phyloP scores from a whole-genome alignment of 2,329 filamentous ascomycete species.

The Cordyceps fumosorosea region DNA sequence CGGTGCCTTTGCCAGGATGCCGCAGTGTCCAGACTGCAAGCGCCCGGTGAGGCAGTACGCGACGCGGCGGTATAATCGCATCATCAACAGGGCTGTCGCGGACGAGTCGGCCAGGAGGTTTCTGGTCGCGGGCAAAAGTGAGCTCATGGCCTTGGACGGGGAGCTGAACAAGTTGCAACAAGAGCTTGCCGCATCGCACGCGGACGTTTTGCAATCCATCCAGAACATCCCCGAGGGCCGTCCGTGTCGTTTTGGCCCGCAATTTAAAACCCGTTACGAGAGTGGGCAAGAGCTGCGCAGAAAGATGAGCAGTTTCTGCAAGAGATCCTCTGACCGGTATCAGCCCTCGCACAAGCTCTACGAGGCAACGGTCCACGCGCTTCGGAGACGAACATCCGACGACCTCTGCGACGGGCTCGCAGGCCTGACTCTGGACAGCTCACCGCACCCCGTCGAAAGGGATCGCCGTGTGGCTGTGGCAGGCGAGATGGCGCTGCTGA shows the following conservation, averaged over 20 bases:
- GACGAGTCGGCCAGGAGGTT: slow-evolving; percentile 59
- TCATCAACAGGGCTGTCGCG: slow-evolving; percentile 51
- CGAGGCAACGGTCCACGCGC: slow-evolving; percentile 21
- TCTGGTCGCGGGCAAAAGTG: slow-evolving; percentile 27
- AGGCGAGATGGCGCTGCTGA: slow-evolving; percentile 6
- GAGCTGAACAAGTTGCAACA: slow-evolving; percentile 22
- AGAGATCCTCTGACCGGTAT: neutral
- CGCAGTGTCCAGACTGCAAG: slow-evolving; percentile 50
- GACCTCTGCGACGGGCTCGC: neutral
- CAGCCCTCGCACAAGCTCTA: slow-evolving; percentile 23
- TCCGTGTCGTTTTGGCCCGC: no score
- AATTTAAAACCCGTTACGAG: neutral
- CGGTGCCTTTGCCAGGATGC: slow-evolving; percentile 36
- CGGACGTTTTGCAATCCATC: neutral
- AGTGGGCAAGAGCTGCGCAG: neutral
- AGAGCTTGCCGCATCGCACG: neutral
- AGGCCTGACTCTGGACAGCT: neutral
- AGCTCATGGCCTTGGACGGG: slow-evolving; percentile 27
- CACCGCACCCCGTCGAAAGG: neutral
- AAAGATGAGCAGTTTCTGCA: neutral
- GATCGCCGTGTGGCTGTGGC: slow-evolving; percentile 8
- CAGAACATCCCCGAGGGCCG: no score
- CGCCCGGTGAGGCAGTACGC: slow-evolving; percentile 48
- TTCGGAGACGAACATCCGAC: neutral
- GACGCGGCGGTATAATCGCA: slow-evolving; percentile 48